phyloP scores from a whole-genome alignment of 352 stramenopile species.

The Phytophthora crassamura region DNA sequence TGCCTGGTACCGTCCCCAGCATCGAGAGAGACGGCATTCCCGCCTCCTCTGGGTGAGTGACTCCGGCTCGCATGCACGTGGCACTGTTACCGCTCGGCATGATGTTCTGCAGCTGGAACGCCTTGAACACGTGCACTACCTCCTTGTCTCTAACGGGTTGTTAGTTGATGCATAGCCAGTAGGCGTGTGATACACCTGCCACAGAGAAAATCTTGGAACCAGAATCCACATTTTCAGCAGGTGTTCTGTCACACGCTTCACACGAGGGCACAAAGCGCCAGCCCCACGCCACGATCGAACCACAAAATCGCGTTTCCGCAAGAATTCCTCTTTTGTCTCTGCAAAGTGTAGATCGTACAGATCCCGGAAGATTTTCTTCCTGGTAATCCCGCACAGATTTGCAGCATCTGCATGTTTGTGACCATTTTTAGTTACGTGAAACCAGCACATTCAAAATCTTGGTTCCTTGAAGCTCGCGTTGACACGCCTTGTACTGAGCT shows the following conservation, averaged over 20 bases:
- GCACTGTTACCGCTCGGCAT: slow-evolving; percentile 37
- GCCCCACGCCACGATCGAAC: no score
- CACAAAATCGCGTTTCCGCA: no score
- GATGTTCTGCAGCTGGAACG: slow-evolving; percentile 29
- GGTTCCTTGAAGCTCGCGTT: background rate
- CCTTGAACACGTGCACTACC: slow-evolving; percentile 46
- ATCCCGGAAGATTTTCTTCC: background rate
- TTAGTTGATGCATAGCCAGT: no score
- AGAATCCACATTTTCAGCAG: no score
- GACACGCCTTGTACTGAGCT: background rate
- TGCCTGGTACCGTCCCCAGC: slow-evolving; percentile 42
- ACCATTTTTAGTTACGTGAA: background rate
- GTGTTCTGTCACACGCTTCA: no score
- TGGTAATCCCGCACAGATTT: background rate
- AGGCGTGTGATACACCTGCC: no score
- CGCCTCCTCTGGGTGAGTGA: slow-evolving; percentile 17
- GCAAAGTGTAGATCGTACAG: background rate
- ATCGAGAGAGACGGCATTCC: slow-evolving; percentile 42
- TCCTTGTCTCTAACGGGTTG: slow-evolving; percentile 23
- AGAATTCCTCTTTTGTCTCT: no score
- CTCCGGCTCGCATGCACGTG: slow-evolving; percentile 28
- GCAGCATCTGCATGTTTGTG: background rate
- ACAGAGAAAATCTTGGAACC: no score
- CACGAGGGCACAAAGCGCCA: no score
- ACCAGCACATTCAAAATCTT: slow-evolving; percentile 2